Evolutionary conservation across 1,284 basidiomycete genomes (phyloP).

Genomic region (Exobasidium rhododendri): DNA sequence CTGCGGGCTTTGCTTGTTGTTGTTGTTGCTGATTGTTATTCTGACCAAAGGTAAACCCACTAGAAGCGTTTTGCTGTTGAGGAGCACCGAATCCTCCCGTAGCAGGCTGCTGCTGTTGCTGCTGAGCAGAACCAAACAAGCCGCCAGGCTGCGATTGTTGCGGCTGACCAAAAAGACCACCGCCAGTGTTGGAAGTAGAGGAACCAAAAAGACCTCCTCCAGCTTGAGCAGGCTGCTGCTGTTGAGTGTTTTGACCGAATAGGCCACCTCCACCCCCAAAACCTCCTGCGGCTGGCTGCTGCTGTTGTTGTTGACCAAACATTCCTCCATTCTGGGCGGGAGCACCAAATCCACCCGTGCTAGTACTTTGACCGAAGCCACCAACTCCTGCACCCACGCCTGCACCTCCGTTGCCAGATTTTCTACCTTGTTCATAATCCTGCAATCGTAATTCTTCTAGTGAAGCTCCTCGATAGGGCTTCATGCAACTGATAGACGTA

Average conservation of each 20-base stretch:
- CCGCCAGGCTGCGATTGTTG: constrained; percentile 37
- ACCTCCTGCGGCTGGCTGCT: constrained; percentile 10
- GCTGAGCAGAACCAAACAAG: constrained; percentile 52
- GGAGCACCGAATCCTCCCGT: constrained; percentile 22
- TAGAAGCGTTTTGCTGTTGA: neutral
- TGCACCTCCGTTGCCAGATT: constrained; percentile 10
- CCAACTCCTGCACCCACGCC: constrained; percentile 6
- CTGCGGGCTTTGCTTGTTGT: constrained; percentile 44
- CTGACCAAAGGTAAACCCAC: constrained; percentile 12
- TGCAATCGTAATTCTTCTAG: constrained; percentile 24
- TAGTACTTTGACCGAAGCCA: neutral
- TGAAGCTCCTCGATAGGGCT: constrained; percentile 17
- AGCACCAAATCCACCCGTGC: constrained; percentile 9
- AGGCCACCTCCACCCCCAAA: constrained; percentile 11
- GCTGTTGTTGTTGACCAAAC: constrained; percentile 14
- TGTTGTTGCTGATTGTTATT: constrained; percentile 46
- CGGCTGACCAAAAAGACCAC: constrained; percentile 50
- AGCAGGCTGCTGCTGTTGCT: constrained; percentile 32
- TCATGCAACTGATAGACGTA: constrained; percentile 19
- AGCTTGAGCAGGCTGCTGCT: constrained; percentile 31
- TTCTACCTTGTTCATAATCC: constrained; percentile 24
- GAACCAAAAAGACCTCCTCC: constrained; percentile 51
- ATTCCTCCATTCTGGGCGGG: neutral
- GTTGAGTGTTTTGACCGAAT: constrained; percentile 12
- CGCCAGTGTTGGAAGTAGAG: constrained; percentile 21